Conservation (phyloP, 305 asterid species). For the Vinca major region DNA sequence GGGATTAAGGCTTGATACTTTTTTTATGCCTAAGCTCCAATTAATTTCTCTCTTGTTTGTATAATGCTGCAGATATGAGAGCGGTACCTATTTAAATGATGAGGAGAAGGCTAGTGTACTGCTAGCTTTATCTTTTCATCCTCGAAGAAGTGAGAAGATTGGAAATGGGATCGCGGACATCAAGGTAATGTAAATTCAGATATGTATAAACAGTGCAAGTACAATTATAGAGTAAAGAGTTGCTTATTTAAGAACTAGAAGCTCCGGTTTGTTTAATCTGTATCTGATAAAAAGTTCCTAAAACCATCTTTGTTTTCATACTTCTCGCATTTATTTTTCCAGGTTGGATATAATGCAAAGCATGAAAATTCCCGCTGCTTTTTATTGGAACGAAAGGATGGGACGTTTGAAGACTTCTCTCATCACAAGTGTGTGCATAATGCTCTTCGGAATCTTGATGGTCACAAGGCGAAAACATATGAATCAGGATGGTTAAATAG, state of each 20-base stretch:
- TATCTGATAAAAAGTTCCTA: too few species aligned
- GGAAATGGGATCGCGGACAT: conserved; percentile 58
- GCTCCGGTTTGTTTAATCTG: too few species aligned
- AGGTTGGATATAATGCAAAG: conserved; percentile 68
- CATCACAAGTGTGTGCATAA: conserved; percentile 59
- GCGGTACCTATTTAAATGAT: conserved; percentile 32
- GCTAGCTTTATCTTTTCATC: conserved; percentile 64
- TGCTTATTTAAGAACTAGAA: too few species aligned
- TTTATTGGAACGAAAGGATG: conserved; percentile 55
- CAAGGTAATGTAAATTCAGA: conserved; percentile 42
- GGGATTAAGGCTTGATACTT: too few species aligned
- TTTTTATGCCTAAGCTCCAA: not conserved
- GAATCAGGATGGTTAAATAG: conserved; percentile 27
- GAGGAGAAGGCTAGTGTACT: conserved; percentile 50
- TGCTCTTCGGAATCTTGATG: conserved; percentile 43
- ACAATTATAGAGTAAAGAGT: too few species aligned
- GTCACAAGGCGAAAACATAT: conserved; percentile 33
- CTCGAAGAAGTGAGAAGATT: conserved; percentile 49
- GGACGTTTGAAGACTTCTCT: conserved; percentile 75
- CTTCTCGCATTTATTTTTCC: conserved; percentile 12
- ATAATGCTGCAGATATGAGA: conserved; percentile 41
- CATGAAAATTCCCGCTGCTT: conserved; percentile 59
- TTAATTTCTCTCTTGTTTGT: conserved; percentile 6
- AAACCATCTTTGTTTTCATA: not conserved
- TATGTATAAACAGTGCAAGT: too few species aligned